Conservation (phyloP, 345 rosid genomes). For the Excoecaria cochinchinensis region DNA sequence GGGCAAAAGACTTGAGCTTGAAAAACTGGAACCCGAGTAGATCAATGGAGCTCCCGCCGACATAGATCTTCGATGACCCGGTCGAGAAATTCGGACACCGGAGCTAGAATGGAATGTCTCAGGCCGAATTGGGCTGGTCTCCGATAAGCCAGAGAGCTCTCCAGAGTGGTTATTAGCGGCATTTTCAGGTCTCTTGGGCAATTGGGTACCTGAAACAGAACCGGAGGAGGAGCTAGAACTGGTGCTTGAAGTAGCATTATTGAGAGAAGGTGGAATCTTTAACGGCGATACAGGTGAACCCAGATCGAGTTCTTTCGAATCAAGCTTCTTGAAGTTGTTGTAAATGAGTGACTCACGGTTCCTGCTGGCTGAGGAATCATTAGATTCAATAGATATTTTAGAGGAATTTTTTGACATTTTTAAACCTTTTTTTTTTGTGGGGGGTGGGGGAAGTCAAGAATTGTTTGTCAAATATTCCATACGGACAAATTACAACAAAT, state of each 20-base stretch:
- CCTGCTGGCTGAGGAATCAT: slow-evolving; percentile 38
- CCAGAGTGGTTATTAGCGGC: slow-evolving; percentile 49
- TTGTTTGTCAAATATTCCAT: no score
- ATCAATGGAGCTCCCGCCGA: slow-evolving; percentile 12
- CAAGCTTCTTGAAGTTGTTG: slow-evolving; percentile 58
- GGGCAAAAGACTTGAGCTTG: slow-evolving; percentile 46
- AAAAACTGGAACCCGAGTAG: slow-evolving; percentile 14
- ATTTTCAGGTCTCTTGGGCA: slow-evolving; percentile 1
- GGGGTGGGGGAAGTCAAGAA: no score
- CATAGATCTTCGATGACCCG: slow-evolving; percentile 9
- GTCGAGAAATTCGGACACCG: background rate
- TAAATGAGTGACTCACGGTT: slow-evolving; percentile 14
- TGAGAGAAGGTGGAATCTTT: slow-evolving; percentile 16
- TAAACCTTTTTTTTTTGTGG: background rate
- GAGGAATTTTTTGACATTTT: background rate
- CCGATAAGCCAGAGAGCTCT: slow-evolving; percentile 46
- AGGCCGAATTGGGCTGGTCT: background rate
- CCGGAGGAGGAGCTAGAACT: slow-evolving; percentile 82
- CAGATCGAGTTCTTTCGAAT: slow-evolving; percentile 67
- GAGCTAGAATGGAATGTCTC: no score
- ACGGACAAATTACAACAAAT: no score
- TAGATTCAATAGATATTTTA: background rate
- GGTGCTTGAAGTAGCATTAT: slow-evolving; percentile 47
- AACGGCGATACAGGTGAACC: slow-evolving; percentile 66
- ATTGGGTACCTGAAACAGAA: slow-evolving; percentile 57